Evolutionary conservation across 345 rosid species (phyloP), one percentile per base, ranked within the genome.

Genomic region (Draba incana): DNA sequence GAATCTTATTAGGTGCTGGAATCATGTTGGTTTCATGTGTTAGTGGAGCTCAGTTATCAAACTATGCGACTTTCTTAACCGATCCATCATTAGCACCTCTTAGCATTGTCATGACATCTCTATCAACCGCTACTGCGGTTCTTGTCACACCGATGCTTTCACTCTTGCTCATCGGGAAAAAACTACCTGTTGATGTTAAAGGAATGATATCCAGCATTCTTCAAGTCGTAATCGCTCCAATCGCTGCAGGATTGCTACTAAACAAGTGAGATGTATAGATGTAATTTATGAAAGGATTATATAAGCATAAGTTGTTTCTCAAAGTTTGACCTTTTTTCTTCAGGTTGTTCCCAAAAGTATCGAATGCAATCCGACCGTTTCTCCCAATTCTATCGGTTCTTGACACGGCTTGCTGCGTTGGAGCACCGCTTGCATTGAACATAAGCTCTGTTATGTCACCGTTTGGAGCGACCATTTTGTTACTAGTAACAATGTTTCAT

Each of bases 41-140:
- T 20, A 89, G 98, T 44, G 96, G 98, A 20, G 96, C 98, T 45
- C 98, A 92, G 84, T 91, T 92, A 57, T 89, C 98, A 52, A 92
- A 80, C 75, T 92, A 92, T 73, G 96, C 98, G 4, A 87, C 98
- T 56, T 92, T 87, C 61, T 74, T 92, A 23, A 89, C 96, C 9
- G 96, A 85, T 75, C 90, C 96, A 57, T 68, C 72, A 6, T 49
- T 92, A 81, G 98, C 96, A 52, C 96, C 96, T 63, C 78, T 89
- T 24, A 89, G 98, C 70, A 89, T 92, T n/a, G 98, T 89, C 48
- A 92, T 92, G 98, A 92, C 96, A 30, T 92, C 96, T 13, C 68
- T 92, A 52, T 86, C 98, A 27, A 92, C 94, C 2, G 93, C 96
- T 43, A 75, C 90, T n/a, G 98, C 96, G 13, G 94, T 86, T 65